Evolutionary conservation across 768 basidiomycete genomes (phyloP), one percentile per base, ranked within the genome.

Genomic region (Pulveroboletus sp.): DNA sequence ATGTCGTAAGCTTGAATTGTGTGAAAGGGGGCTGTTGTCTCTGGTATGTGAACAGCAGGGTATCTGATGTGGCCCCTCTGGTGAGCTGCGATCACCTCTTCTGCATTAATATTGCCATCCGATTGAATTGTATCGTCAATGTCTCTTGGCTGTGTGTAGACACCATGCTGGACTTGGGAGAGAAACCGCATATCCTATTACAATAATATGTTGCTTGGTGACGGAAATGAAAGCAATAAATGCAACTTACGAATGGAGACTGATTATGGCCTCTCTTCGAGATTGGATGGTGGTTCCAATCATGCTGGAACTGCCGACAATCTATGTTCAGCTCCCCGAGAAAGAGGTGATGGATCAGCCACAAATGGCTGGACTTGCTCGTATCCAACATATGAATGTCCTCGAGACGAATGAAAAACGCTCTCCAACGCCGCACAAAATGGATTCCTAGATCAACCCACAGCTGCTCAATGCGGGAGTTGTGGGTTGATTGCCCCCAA

Each of bases 311-410:
- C 8, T 45, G 34, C 0, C 51, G 2, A 43, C 73, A 76, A 37
- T 76, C 76, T 2, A 40, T 16, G 24, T 76, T 72, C 27, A 79
- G 68, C 1, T 37, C 37, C 8, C 62, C 53, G 0, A 78, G 63
- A 49, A 77, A 78, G 0, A 78, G 59, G 30, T 29, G 37, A 17
- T 75, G 73, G 1, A 79, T 55, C 0, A 78, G 62, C 77, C 77
- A 78, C 0, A 75, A 53, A 52, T 78, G 76, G 16, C 42, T 13
- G 0, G 63, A 46, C 20, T 75, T 62, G 0, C 53, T 40, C 0
- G 52, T 29, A 45, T 77, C 62, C 0, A 78, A 65, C 1, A 39
- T 12, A 51, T 78, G 75, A 3, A 65, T 38, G 0, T 49, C 14
- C 36, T 75, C 73, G 0, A 78, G 60, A 0, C 63, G 58, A 0